phyloP scores from a whole-genome alignment of 2,329 filamentous ascomycete species.

The Alternaria sp. region DNA sequence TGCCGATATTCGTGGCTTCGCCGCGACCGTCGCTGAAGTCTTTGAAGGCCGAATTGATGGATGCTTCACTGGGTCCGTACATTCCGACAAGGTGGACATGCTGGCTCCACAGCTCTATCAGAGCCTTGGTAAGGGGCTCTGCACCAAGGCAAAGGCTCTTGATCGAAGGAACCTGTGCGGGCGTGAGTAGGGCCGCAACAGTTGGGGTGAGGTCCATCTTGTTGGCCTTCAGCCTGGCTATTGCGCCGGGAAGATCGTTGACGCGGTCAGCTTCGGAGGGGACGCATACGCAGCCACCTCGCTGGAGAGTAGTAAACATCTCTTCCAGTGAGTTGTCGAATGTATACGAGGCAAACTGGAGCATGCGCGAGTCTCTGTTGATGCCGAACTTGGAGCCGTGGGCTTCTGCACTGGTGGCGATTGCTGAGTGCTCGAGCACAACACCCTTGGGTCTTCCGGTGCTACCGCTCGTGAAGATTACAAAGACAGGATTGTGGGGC shows the following conservation, averaged over 20 bases:
- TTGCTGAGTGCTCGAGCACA: slow-evolving; percentile 44
- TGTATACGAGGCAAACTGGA: slow-evolving; percentile 59
- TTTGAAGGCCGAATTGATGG: slow-evolving; percentile 45
- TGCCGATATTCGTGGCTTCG: slow-evolving; percentile 47
- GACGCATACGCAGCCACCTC: slow-evolving; percentile 63
- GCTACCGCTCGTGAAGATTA: slow-evolving; percentile 47
- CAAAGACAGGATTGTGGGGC: slow-evolving; percentile 42
- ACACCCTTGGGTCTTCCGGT: slow-evolving; percentile 49
- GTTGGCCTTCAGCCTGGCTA: slow-evolving; percentile 39
- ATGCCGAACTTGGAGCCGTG: slow-evolving; percentile 42
- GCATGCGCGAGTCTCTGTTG: slow-evolving; percentile 36
- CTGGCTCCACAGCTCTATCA: slow-evolving; percentile 41
- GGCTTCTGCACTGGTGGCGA: slow-evolving; percentile 44
- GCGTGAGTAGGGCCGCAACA: slow-evolving; percentile 61
- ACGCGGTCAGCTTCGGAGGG: slow-evolving; percentile 64
- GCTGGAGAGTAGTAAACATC: slow-evolving; percentile 63
- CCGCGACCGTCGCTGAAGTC: slow-evolving; percentile 40
- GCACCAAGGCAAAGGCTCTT: slow-evolving; percentile 57
- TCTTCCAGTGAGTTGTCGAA: slow-evolving; percentile 66
- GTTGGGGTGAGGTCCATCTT: slow-evolving; percentile 65
- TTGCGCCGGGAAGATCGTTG: slow-evolving; percentile 60
- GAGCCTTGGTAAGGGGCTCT: slow-evolving; percentile 52
- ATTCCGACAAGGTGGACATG: slow-evolving; percentile 39
- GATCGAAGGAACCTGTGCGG: slow-evolving; percentile 56
- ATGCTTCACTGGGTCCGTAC: slow-evolving; percentile 47